These are phyloP conservation scores for Lasiodiplodia sp. DNA, from an alignment of 2,329 filamentous ascomycete species.

Conservation along the genomic window DNA sequence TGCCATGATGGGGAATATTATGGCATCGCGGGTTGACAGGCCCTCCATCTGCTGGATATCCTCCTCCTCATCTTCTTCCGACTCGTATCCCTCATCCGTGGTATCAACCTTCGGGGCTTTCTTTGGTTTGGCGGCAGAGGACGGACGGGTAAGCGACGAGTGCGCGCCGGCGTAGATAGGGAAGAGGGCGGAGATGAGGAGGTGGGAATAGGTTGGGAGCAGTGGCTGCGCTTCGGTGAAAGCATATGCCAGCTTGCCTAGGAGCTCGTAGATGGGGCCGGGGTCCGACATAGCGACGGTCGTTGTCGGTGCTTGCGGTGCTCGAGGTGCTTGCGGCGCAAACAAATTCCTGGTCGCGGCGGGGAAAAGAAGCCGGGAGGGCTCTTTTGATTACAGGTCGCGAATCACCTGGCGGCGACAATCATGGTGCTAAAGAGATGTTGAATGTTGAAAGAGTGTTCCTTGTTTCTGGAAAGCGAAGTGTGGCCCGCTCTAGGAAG, in stretches of 20 bases:
- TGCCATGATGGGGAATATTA: conserved; percentile 83
- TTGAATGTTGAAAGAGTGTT: conserved; percentile 8
- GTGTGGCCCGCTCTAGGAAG: conserved; percentile 13
- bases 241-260: conserved; percentile 53
- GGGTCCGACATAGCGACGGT: conserved; percentile 32
- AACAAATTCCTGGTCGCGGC: neutral
- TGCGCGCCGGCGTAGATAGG: conserved; percentile 87
- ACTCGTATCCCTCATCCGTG: conserved; percentile 51
- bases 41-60: conserved; percentile 69
- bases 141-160: conserved; percentile 82
- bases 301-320: conserved; percentile 9
- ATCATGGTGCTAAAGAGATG: neutral
- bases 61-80: conserved; percentile 61
- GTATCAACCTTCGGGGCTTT: conserved; percentile 58
- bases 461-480: conserved; percentile 10
- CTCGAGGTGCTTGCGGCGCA: conserved; percentile 9
- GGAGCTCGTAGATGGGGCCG: conserved; percentile 39
- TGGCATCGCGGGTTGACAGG: conserved; percentile 77
- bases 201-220: conserved; percentile 66
- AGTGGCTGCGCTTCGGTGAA: conserved; percentile 50
- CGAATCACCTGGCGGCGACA: neutral
- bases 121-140: conserved; percentile 73
- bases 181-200: conserved; percentile 74
- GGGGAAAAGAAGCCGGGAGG: neutral
- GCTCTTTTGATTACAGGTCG: neutral